Evolutionary conservation across 2,329 filamentous ascomycete genomes (phyloP).

Genomic region (Colletotrichum australisinense): DNA sequence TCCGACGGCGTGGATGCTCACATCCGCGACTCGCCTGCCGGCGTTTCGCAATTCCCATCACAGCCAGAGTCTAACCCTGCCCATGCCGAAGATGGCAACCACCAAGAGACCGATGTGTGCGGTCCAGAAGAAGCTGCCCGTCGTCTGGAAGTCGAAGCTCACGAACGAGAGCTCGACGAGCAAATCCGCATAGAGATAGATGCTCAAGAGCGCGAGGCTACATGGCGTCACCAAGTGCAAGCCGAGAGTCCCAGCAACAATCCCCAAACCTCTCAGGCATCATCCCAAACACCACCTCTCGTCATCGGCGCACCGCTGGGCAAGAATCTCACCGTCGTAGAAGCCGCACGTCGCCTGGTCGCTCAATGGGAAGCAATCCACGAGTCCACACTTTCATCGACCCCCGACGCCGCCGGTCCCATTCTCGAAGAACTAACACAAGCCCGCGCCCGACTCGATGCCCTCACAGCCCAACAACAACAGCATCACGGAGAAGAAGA

Average conservation of each 20-base stretch:
- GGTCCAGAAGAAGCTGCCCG: not conserved
- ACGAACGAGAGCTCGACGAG: constrained; percentile 6
- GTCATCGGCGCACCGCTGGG: constrained; percentile 49
- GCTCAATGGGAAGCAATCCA: constrained; percentile 48
- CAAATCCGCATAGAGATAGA: constrained; percentile 6
- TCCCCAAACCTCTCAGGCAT: not conserved
- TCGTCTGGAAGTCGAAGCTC: not conserved
- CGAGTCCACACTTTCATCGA: constrained; percentile 38
- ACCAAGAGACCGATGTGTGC: not conserved
- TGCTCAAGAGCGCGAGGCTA: constrained; percentile 3
- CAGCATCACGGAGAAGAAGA: not conserved
- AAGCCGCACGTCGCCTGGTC: constrained; percentile 51
- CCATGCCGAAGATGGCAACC: not conserved
- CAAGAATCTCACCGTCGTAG: constrained; percentile 48
- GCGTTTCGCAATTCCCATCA: not conserved
- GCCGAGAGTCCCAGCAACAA: not conserved
- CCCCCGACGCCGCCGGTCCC: constrained; percentile 13
- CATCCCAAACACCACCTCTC: constrained; percentile 39
- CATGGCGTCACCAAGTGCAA: not conserved
- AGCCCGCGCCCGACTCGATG: constrained; percentile 20
- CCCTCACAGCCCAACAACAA: not conserved
- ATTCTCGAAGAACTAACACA: constrained; percentile 19
- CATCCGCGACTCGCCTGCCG: not conserved
- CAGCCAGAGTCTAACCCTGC: not conserved
- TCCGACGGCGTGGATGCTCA: not conserved